phyloP scores from a whole-genome alignment of 306 rosid species.

The Vachellia collinsii region DNA sequence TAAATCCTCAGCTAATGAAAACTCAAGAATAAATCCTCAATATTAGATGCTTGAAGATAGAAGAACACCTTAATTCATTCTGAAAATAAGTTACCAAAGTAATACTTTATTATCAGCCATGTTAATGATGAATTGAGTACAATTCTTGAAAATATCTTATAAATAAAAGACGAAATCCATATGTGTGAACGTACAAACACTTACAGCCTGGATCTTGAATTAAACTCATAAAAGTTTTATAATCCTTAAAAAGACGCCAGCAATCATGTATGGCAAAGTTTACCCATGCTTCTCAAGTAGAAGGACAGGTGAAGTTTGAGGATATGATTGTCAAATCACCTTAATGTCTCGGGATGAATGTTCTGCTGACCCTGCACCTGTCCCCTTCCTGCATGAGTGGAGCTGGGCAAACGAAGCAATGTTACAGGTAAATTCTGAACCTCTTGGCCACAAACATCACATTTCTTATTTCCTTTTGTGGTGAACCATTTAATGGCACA shows the following conservation, averaged over 20 bases:
- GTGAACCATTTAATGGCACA: slow-evolving; percentile 90
- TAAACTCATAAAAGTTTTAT: background rate
- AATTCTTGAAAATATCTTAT: background rate
- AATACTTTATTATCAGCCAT: slow-evolving; percentile 4
- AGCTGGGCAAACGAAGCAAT: slow-evolving; percentile 73
- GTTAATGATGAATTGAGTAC: slow-evolving; percentile 10
- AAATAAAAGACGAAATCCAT: background rate
- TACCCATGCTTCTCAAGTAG: slow-evolving; percentile 3
- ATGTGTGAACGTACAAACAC: background rate
- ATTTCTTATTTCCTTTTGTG: slow-evolving; percentile 79
- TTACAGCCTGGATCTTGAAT: background rate
- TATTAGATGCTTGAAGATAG: slow-evolving; percentile 23
- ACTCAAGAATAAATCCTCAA: slow-evolving; percentile 23
- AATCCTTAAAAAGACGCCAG: slow-evolving; percentile 8
- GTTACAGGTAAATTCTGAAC: slow-evolving; percentile 95
- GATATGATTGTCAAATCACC: slow-evolving; percentile 50
- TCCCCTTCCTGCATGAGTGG: slow-evolving; percentile 54
- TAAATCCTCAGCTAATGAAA: slow-evolving; percentile 20
- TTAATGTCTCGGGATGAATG: slow-evolving; percentile 59
- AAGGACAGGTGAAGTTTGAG: background rate
- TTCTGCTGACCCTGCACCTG: slow-evolving; percentile 51
- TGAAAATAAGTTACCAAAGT: background rate
- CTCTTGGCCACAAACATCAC: slow-evolving; percentile 86
- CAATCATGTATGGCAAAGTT: slow-evolving; percentile 16
- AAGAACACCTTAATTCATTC: slow-evolving; percentile 21